These are phyloP conservation scores for Tieghemostelium lacteum DNA, from an alignment of 78 protist genomes.

Conservation along the genomic window DNA sequence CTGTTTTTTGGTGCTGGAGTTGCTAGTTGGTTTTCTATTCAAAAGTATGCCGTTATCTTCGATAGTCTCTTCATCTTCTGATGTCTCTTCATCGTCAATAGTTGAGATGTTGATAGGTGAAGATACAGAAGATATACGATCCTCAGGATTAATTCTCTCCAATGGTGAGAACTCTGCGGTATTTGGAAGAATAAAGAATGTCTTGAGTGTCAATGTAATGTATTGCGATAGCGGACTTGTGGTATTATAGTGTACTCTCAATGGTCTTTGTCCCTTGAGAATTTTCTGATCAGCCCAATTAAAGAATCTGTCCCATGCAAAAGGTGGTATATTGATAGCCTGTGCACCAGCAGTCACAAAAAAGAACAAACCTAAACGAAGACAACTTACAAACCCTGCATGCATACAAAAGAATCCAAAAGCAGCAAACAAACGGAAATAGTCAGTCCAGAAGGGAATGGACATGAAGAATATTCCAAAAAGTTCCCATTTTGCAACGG, in stretches of 20 bases:
- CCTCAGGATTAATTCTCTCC: background rate
- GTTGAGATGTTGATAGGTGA: background rate
- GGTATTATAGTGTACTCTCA: conserved; percentile 8
- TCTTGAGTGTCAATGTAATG: conserved; percentile 1
- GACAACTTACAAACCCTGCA: background rate
- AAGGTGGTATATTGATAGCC: conserved; percentile 15
- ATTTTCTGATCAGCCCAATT: background rate
- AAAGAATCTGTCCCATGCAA: conserved; percentile 14
- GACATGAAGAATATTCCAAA: background rate
- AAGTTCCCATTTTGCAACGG: conserved; percentile 31
- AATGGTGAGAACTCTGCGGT: conserved; percentile 11
- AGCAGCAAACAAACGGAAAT: conserved; percentile 17
- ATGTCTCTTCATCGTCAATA: background rate
- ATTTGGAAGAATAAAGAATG: conserved; percentile 12
- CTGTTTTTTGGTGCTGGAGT: background rate
- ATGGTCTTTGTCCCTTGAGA: background rate
- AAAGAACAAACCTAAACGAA: conserved; percentile 16
- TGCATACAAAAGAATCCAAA: conserved; percentile 25
- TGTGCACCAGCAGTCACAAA: conserved; percentile 13
- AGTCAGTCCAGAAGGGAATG: conserved; percentile 12
- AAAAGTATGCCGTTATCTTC: background rate
- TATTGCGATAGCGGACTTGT: conserved; percentile 10
- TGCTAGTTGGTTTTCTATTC: background rate
- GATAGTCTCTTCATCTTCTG: background rate
- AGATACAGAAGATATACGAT: background rate